phyloP scores from a whole-genome alignment of 176 grass and related monocot species.

The Triticum urartu region DNA sequence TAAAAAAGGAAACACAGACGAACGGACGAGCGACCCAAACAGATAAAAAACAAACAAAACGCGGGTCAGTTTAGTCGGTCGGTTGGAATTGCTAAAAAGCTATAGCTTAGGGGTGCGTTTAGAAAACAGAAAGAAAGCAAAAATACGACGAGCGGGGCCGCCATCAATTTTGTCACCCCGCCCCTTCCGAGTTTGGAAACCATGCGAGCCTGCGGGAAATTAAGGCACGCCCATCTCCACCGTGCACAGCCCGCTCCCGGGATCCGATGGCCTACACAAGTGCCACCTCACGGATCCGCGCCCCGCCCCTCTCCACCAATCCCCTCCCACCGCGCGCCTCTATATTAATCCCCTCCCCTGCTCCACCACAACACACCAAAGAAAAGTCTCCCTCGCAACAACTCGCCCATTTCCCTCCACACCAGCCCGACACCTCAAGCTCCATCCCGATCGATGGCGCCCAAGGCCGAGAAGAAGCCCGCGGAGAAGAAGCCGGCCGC shows the following conservation, averaged over 20 bases:
- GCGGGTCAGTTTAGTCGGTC: too few species aligned
- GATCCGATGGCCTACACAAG: background rate
- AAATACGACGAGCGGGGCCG: background rate
- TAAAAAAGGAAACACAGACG: too few species aligned
- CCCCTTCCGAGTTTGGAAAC: too few species aligned
- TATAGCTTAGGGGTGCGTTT: too few species aligned
- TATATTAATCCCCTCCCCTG: background rate
- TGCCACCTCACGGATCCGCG: slow-evolving; percentile 34
- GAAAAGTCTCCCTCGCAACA: background rate
- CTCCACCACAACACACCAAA: background rate
- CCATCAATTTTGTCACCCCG: background rate
- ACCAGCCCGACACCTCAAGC: background rate
- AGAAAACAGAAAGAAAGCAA: background rate
- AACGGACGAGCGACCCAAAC: too few species aligned
- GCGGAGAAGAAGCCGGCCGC: slow-evolving; percentile 47
- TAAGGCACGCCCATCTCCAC: background rate
- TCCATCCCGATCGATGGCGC: slow-evolving; percentile 24
- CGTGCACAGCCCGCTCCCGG: background rate
- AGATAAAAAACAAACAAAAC: too few species aligned
- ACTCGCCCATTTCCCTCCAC: background rate
- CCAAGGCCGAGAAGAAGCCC: slow-evolving; percentile 59
- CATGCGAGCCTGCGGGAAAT: background rate
- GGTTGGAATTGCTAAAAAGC: too few species aligned
- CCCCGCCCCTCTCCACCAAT: slow-evolving; percentile 14
- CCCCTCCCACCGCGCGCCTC: background rate